Conservation (phyloP, 306 rosid species). For the Ziziphus jujuba region DNA sequence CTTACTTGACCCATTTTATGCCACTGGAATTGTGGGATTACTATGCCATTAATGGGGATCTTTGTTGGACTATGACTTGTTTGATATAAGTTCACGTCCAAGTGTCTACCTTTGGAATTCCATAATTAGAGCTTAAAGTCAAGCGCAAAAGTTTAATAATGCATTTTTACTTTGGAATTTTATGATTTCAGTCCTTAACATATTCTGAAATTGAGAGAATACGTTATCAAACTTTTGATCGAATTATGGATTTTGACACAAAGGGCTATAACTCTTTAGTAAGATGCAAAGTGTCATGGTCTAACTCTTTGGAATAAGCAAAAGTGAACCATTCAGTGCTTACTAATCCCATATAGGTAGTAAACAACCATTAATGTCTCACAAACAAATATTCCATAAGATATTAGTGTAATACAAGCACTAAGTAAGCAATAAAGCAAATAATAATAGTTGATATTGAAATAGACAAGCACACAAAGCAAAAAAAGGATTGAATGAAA, state of each 20-base stretch:
- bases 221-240: too few species aligned
- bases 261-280: conserved; percentile 52
- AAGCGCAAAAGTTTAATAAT: conserved; percentile 37
- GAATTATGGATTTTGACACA: conserved; percentile 53
- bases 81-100: conserved; percentile 52
- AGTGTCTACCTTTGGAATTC: conserved; percentile 86
- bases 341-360: too few species aligned
- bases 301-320: too few species aligned
- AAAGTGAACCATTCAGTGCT: too few species aligned
- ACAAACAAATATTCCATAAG: too few species aligned
- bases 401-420: too few species aligned
- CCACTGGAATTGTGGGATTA: conserved; percentile 57
- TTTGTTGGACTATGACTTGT: conserved; percentile 53
- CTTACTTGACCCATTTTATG: conserved; percentile 66
- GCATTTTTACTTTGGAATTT: conserved; percentile 80
- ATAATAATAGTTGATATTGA: too few species aligned
- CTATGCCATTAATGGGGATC: conserved; percentile 45
- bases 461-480: too few species aligned
- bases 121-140: conserved; percentile 72
- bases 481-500: too few species aligned
- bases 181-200: conserved; percentile 70
- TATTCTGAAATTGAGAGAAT: too few species aligned
- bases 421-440: too few species aligned
- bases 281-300: conserved; percentile 57
- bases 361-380: too few species aligned